phyloP scores from a whole-genome alignment of 2,329 filamentous ascomycete genomes.

The Stemphylium vesicarium region DNA sequence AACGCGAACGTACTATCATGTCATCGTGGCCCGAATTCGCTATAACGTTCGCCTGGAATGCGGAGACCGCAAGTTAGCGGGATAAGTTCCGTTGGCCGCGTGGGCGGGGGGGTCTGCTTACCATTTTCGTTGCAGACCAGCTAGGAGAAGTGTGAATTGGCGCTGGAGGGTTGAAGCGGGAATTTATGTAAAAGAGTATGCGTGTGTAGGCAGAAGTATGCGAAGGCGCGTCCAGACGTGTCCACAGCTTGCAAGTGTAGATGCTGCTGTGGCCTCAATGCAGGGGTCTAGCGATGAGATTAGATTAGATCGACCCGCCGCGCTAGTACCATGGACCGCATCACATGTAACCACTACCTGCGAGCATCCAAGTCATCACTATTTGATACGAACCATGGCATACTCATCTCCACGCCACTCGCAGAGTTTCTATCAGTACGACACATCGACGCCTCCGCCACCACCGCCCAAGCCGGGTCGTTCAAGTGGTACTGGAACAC shows the following conservation, averaged over 20 bases:
- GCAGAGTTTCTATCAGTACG: slow-evolving; percentile 48
- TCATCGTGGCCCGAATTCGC: slow-evolving; percentile 93
- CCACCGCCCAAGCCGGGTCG: slow-evolving; percentile 55
- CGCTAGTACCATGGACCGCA: slow-evolving; percentile 13
- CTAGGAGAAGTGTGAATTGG: neutral
- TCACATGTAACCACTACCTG: slow-evolving; percentile 10
- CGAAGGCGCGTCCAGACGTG: slow-evolving; percentile 22
- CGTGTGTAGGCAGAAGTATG: slow-evolving; percentile 17
- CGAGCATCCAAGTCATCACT: neutral
- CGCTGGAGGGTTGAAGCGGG: neutral
- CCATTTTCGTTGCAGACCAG: slow-evolving; percentile 33
- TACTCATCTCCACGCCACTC: slow-evolving; percentile 49
- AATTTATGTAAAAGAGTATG: slow-evolving; percentile 1
- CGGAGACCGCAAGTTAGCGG: slow-evolving; percentile 39
- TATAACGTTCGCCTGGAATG: slow-evolving; percentile 73
- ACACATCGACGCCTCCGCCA: slow-evolving; percentile 56
- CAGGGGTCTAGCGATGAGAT: slow-evolving; percentile 42
- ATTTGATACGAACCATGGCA: slow-evolving; percentile 35
- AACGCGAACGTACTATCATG: slow-evolving; percentile 84
- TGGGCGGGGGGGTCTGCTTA: slow-evolving; percentile 15
- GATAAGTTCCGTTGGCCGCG: slow-evolving; percentile 31
- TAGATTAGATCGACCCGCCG: slow-evolving; percentile 36
- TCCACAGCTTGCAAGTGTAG: slow-evolving; percentile 33
- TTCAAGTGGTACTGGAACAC: slow-evolving; percentile 51
- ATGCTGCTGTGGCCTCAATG: slow-evolving; percentile 42